Evolutionary conservation across 148 eudicot species (phyloP).

Genomic region (Vaccinium macrocarpon): DNA sequence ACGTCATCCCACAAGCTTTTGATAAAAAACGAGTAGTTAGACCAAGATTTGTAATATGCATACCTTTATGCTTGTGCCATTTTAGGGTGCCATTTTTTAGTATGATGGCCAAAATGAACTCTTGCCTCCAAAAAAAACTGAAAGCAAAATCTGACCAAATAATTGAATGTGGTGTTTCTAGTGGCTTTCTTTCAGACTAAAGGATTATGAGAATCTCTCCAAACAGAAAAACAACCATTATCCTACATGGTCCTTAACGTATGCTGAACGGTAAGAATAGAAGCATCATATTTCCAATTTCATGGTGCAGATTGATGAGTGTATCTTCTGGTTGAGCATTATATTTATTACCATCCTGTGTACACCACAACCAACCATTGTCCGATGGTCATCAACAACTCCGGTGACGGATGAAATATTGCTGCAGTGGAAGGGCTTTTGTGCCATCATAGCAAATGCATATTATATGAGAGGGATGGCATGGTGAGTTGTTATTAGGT

Average conservation of each 20-base stretch:
- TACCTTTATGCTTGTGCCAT: slow-evolving; percentile 7
- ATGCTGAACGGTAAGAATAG: slow-evolving; percentile 11
- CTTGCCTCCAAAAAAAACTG: background rate
- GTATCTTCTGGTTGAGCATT: slow-evolving; percentile 91
- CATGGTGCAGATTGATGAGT: slow-evolving; percentile 72
- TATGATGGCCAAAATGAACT: slow-evolving; percentile 4
- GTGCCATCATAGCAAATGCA: slow-evolving; percentile 93
- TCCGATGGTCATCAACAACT: slow-evolving; percentile 83
- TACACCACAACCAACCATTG: slow-evolving; percentile 91
- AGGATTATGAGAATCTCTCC: too few relatives aligned
- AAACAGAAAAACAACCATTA: background rate
- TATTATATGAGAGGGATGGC: slow-evolving; percentile 95
- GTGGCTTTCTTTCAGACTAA: background rate
- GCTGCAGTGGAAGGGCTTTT: slow-evolving; percentile 89
- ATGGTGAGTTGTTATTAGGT: slow-evolving; percentile 52
- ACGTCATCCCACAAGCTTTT: too few relatives aligned
- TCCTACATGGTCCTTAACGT: background rate
- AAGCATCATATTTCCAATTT: slow-evolving; percentile 6
- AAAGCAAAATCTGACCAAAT: background rate
- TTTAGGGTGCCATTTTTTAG: slow-evolving; percentile 9
- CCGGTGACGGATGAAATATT: slow-evolving; percentile 75
- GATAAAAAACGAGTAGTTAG: background rate
- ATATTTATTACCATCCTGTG: slow-evolving; percentile 85
- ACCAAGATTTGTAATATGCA: background rate
- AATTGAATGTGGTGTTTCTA: background rate